A percentile compares a stretch with the other conserved stretches of the same genome.
Evolutionary conservation across 1,284 basidiomycete genomes (phyloP).

Genomic region (Filobasidium uniguttulatum): DNA sequence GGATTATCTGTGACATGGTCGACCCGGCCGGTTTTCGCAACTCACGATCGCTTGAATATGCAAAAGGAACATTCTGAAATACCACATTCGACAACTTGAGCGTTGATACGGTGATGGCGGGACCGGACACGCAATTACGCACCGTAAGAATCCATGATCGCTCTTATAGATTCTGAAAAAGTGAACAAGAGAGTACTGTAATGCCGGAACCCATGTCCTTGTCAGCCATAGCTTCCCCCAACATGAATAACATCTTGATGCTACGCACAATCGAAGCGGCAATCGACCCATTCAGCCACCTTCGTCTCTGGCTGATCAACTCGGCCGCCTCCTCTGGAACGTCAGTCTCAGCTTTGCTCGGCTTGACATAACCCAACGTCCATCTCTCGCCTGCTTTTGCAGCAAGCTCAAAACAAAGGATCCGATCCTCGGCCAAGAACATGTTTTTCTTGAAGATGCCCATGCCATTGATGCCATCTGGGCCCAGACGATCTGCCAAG

Average conservation of each 20-base stretch:
- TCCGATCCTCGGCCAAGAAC: slow-evolving; percentile 72
- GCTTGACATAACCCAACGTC: slow-evolving; percentile 89
- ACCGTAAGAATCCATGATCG: slow-evolving; percentile 58
- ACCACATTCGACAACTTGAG: not conserved
- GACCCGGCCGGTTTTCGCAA: slow-evolving; percentile 15
- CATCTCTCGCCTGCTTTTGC: slow-evolving; percentile 76
- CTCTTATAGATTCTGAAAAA: slow-evolving; percentile 84
- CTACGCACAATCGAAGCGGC: slow-evolving; percentile 74
- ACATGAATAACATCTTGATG: not conserved
- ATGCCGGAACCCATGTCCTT: not conserved
- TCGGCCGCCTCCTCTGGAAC: slow-evolving; percentile 62
- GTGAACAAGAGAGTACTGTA: slow-evolving; percentile 73
- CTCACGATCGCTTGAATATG: slow-evolving; percentile 77
- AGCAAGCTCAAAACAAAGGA: slow-evolving; percentile 91
- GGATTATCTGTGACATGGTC: not conserved
- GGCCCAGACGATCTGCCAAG: slow-evolving; percentile 75
- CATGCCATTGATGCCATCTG: slow-evolving; percentile 94
- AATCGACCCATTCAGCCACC: slow-evolving; percentile 95
- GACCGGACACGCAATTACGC: not conserved
- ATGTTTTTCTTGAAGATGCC: slow-evolving; percentile 88
- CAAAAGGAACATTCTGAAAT: slow-evolving; percentile 70
- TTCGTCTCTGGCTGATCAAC: slow-evolving; percentile 80
- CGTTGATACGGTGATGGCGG: not conserved
- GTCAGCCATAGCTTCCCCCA: not conserved
- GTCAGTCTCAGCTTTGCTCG: slow-evolving; percentile 67